Evolutionary conservation across 208 protist species (phyloP).

Genomic region (Tritrichomonas musculus): DNA sequence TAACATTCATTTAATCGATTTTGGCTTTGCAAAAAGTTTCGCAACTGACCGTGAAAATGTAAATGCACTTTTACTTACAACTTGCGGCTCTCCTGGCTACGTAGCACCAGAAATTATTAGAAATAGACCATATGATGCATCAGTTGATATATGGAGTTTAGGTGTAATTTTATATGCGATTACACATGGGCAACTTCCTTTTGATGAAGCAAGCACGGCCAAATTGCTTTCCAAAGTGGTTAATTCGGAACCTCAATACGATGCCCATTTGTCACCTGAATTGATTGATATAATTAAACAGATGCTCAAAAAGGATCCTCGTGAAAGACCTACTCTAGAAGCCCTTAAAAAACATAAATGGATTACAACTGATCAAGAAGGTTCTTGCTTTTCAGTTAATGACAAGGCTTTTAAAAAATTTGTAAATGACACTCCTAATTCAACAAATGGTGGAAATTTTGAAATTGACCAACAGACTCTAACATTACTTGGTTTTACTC

Average conservation of each 20-base stretch:
- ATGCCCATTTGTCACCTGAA: neutral
- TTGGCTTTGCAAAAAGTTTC: neutral
- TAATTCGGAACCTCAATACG: neutral
- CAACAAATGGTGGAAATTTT: too few relatives aligned
- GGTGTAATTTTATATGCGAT: neutral
- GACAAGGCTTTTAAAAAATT: too few relatives aligned
- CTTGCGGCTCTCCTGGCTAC: neutral
- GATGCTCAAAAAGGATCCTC: neutral
- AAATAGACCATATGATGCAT: neutral
- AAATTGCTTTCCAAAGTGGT: neutral
- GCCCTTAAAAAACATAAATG: neutral
- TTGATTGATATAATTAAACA: neutral
- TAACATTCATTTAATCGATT: slow-evolving; percentile 12
- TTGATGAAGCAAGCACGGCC: neutral
- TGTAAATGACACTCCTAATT: too few relatives aligned
- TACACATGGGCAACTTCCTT: neutral
- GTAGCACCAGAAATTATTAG: neutral
- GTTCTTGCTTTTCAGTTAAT: too few relatives aligned
- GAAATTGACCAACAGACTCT: too few relatives aligned
- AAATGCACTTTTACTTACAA: neutral
- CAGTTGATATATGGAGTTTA: slow-evolving; percentile 24
- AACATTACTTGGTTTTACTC: too few relatives aligned
- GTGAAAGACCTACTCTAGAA: neutral
- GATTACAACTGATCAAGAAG: too few relatives aligned
- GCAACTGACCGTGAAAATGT: neutral